Conservation (phyloP, 768 basidiomycete genomes). For the Phylloporus rhodoxanthus region DNA sequence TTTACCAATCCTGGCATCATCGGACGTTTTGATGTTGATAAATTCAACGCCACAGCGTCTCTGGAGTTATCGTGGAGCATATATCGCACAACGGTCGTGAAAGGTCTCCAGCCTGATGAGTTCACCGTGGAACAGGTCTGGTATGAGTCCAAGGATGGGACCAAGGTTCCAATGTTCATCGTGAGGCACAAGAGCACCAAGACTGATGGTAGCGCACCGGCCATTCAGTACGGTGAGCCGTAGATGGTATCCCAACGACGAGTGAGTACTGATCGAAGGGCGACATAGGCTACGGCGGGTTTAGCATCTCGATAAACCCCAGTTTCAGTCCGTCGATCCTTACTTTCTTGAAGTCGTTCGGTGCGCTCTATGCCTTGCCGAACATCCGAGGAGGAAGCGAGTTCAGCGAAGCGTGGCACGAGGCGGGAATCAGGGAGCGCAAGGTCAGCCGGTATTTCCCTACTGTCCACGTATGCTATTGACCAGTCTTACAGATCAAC, state of each 20-base stretch:
- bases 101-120: slow-evolving; percentile 58
- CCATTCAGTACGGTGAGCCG: slow-evolving; percentile 63
- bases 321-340: slow-evolving; percentile 67
- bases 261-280: neutral
- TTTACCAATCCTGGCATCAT: slow-evolving; percentile 71
- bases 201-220: slow-evolving; percentile 70
- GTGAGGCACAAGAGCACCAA: slow-evolving; percentile 66
- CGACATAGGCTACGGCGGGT: slow-evolving; percentile 70
- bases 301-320: slow-evolving; percentile 64
- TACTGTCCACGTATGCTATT: neutral
- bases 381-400: slow-evolving; percentile 68
- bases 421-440: slow-evolving; percentile 60
- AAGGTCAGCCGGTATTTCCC: slow-evolving; percentile 42
- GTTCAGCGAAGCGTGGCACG: slow-evolving; percentile 84
- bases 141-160: slow-evolving; percentile 76
- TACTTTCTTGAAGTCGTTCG: slow-evolving; percentile 68
- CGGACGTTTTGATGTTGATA: slow-evolving; percentile 54
- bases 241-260: neutral
- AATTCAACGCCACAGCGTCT: slow-evolving; percentile 17
- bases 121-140: slow-evolving; percentile 74
- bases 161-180: slow-evolving; percentile 79
- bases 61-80: slow-evolving; percentile 53
- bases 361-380: slow-evolving; percentile 55
- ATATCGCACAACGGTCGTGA: slow-evolving; percentile 52
- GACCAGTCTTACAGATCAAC: slow-evolving; percentile 43